Evolutionary conservation across 202 grass and related monocot species (phyloP), one percentile per base, ranked within the genome.

Genomic region (Carex arenaria): DNA sequence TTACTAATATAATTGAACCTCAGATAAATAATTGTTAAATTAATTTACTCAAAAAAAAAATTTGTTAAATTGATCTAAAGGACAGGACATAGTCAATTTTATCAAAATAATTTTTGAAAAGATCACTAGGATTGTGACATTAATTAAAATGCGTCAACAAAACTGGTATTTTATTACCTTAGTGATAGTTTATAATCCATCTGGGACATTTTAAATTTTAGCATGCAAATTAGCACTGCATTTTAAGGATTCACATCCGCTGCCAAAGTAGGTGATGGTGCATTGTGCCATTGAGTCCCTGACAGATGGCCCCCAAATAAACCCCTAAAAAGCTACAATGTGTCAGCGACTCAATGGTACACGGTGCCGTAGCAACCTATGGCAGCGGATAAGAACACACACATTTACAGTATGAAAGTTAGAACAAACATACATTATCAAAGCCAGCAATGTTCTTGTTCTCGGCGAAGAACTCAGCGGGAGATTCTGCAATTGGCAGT

Each of bases 381-480:
- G 32, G 32, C 65, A 69, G 66, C 32, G 2, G 23, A 69, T 42
- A 70, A 7, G 38, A 66, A 66, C 0, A n/a, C 66, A 32, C n/a
- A 30, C 11, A 26, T 73, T 73, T 76, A 76, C 4, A 32, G 14
- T 5, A 56, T 32, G 14, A 75, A 31, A 74, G 12, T 30, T 20
- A 31, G 42, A 30, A 76, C 28, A 84, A 86, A 78, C 90, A 90
- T 85, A 98, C 95, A 85, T 98, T 98, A 59, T 98, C 95, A 72
- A 98, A 98, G 3, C 95, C 95, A 3, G 95, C 92, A 43, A 98
- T 98, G 83, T 98, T 98, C 81, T 98, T 98, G 82, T 98, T 98
- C 80, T 98, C 92, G 0, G 95, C 95, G 7, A 98, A 98, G 88
- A 98, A 98, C 71, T 98, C 95, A 0, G 95, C 95, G 2, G 95